phyloP scores from a whole-genome alignment of 495 filamentous ascomycete species.

The Penicillium lagena region DNA sequence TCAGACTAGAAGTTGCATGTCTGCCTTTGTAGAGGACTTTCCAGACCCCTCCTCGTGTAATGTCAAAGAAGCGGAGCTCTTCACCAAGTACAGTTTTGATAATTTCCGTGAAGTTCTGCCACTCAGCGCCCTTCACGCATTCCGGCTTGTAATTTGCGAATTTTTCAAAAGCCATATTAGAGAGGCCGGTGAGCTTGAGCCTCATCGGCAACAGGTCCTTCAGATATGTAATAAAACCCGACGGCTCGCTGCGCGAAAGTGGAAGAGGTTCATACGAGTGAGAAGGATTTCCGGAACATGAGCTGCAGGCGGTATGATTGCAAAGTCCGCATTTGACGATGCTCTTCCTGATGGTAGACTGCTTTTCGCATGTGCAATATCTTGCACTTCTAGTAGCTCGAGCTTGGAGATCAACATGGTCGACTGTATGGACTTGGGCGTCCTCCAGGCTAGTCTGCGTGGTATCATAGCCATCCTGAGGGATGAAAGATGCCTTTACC shows the following conservation, averaged over 20 bases:
- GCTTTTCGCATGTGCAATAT: conserved; percentile 54
- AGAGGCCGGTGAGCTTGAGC: conserved; percentile 31
- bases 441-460: conserved; percentile 4
- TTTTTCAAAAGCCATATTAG: conserved; percentile 13
- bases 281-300: conserved; percentile 49
- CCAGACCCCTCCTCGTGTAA: conserved; percentile 47
- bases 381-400: conserved; percentile 31
- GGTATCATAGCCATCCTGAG: background rate
- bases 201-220: conserved; percentile 42
- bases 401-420: conserved; percentile 6
- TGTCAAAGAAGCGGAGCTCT: conserved; percentile 37
- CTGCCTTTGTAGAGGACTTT: conserved; percentile 45
- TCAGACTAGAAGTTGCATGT: conserved; percentile 41
- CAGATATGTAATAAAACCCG: conserved; percentile 41
- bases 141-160: conserved; percentile 6
- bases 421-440: background rate
- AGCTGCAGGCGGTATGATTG: conserved; percentile 47
- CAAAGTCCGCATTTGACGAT: conserved; percentile 49
- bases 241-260: conserved; percentile 31
- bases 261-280: conserved; percentile 39
- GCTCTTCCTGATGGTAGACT: conserved; percentile 22
- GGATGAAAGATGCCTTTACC: conserved; percentile 5
- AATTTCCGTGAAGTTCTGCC: conserved; percentile 30
- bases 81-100: conserved; percentile 26
- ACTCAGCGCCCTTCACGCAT: conserved; percentile 10